Percentiles rank a stretch among this genome's conserved stretches.
Conservation (phyloP, 225 moss, liverwort and hornwort species). For the Pseudisothecium myosuroides region DNA sequence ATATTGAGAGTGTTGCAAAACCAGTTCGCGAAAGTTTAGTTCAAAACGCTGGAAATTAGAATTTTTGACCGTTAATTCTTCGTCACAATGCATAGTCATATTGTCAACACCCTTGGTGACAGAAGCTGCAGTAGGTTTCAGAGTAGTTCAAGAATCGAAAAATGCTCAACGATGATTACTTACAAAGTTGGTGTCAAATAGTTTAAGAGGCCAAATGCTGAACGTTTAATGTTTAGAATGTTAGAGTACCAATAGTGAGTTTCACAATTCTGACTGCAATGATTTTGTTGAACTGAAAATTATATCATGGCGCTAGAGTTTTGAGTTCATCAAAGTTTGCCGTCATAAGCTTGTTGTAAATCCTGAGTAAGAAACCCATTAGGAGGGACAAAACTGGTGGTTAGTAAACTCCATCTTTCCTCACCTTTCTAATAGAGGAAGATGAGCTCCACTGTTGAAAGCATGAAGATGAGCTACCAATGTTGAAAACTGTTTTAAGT, state of each 20-base stretch:
- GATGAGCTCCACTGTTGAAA: neutral
- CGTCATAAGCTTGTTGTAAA: neutral
- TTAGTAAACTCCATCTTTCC: too few species aligned
- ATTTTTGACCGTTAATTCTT: neutral
- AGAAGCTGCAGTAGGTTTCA: neutral
- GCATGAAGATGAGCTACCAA: neutral
- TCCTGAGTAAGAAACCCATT: neutral
- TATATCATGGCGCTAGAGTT: too few species aligned
- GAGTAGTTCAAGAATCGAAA: neutral
- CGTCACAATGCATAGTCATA: neutral
- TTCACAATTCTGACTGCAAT: neutral
- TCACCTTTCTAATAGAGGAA: neutral
- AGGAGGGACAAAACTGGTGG: too few species aligned
- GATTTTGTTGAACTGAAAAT: neutral
- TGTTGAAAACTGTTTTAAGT: neutral
- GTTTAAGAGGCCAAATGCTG: too few species aligned
- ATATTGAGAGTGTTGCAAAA: neutral
- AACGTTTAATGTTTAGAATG: neutral
- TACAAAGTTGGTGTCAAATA: neutral
- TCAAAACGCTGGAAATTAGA: neutral
- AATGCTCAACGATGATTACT: neutral
- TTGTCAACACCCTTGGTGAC: neutral
- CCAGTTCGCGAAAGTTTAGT: neutral
- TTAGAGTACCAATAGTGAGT: too few species aligned
- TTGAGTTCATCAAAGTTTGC: neutral